Conservation (phyloP, 495 filamentous ascomycete species). For the Tuber microsphaerosporum region DNA sequence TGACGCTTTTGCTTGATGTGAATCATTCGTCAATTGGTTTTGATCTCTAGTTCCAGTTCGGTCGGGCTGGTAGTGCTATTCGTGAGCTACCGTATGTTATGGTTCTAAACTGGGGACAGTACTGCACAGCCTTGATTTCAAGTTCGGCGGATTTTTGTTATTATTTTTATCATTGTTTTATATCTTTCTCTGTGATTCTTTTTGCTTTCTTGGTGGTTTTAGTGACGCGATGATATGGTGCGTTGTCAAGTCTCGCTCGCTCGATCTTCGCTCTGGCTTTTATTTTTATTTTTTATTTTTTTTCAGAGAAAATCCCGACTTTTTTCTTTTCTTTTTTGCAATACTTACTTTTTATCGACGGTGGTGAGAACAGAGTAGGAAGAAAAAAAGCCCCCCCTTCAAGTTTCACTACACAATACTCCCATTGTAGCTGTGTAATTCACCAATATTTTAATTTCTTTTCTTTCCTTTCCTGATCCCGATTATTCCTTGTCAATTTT, state of each 20-base stretch:
- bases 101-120: neutral
- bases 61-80: neutral
- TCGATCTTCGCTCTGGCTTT: slow-evolving; percentile 23
- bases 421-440: neutral
- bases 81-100: neutral
- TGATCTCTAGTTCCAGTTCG: neutral
- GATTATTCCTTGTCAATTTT: neutral
- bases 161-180: neutral
- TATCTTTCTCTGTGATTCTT: neutral
- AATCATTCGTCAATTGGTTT: neutral
- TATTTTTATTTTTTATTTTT: slow-evolving; percentile 22
- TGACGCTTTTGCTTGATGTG: slow-evolving; percentile 16
- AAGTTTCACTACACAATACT: neutral
- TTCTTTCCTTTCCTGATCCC: neutral
- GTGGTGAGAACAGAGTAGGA: neutral
- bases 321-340: neutral
- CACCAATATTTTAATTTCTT: neutral
- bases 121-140: neutral
- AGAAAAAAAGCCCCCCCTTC: neutral
- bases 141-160: neutral
- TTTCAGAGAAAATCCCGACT: slow-evolving; percentile 11
- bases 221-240: slow-evolving; percentile 32
- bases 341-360: neutral
- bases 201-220: neutral
- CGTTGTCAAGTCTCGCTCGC: slow-evolving; percentile 37